Evolutionary conservation across 2,329 filamentous ascomycete species (phyloP).

Genomic region (Colletotrichum cereale): DNA sequence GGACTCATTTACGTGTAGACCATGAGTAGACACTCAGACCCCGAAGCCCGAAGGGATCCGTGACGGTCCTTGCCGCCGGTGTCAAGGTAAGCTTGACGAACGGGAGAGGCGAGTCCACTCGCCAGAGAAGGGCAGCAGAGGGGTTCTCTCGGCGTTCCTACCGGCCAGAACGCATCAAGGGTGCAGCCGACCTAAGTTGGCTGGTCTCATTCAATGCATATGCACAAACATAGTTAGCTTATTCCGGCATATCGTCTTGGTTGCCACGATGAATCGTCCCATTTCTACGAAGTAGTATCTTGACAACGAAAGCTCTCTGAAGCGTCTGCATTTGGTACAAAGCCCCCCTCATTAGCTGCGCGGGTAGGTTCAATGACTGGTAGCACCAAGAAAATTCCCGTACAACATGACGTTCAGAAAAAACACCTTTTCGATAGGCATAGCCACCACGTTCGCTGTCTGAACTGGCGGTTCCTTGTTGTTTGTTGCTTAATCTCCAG

Average conservation of each 20-base stretch:
- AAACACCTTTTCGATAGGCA: background rate
- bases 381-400: background rate
- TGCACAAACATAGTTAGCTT: no score
- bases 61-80: background rate
- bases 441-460: background rate
- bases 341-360: no score
- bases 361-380: background rate
- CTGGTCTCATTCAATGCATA: no score
- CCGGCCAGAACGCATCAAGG: background rate
- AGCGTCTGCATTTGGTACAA: no score
- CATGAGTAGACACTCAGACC: background rate
- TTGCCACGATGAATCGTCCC: no score
- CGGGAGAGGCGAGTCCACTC: background rate
- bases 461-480: background rate
- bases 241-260: no score
- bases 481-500: background rate
- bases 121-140: background rate
- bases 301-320: no score
- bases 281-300: no score
- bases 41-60: no score
- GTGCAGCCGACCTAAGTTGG: no score
- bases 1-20: background rate
- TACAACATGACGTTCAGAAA: background rate
- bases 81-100: background rate
- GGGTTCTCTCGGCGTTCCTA: background rate